Base-by-base conservation (phyloP, 139 green algal species). In the Chlorella sp. region DNA sequence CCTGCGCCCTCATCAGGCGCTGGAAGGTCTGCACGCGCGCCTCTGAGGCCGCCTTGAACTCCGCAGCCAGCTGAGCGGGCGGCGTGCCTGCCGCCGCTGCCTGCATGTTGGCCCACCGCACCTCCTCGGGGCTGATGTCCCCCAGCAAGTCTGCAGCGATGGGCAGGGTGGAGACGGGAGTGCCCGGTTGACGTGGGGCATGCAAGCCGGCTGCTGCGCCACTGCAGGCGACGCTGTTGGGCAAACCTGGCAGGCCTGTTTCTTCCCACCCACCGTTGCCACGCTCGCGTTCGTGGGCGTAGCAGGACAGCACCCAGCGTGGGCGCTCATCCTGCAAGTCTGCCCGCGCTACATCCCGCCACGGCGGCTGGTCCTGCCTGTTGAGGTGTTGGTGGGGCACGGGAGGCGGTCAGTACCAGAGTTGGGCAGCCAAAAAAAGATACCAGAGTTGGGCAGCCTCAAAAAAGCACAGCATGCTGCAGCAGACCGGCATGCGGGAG, bases 41-140 rank as follows among this genome's bases (percentile, higher is more conserved):
- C 12, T 62, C 78, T 39, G n/a, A 64, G 13, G 88, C 80, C 11
- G 64, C 65, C 55, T 80, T 83, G 55, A 86, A 86, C 65, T 90
- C 80, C 3, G 71, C 72, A 11, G 63, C 57, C 36, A 91, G 68
- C 79, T 90, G 74, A 0, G 32, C 16, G 5, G 62, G 16, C 0
- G 38, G 25, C 38, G 47, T 51, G 47, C 79, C 63, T 5, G 28
- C 21, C 4, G 36, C 23, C 3, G 62, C 81, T 18, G 36, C 34
- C 67, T 80, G 57, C 70, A 87, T 81, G 74, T 90, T 90, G 44
- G 70, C 60, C 80, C 70, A 89, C 34, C 79, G 84, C 20, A 65
- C 55, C 80, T 94, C 91, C 78, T 94, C 91, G 2, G 90, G 81
- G 56, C 80, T 89, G 34, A 94, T 85, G 57, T 94, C 91, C 15